A percentile compares a stretch with the other conserved stretches of the same genome.
Conservation (phyloP, 1,284 basidiomycete genomes). For the Malassezia brasiliensis region DNA sequence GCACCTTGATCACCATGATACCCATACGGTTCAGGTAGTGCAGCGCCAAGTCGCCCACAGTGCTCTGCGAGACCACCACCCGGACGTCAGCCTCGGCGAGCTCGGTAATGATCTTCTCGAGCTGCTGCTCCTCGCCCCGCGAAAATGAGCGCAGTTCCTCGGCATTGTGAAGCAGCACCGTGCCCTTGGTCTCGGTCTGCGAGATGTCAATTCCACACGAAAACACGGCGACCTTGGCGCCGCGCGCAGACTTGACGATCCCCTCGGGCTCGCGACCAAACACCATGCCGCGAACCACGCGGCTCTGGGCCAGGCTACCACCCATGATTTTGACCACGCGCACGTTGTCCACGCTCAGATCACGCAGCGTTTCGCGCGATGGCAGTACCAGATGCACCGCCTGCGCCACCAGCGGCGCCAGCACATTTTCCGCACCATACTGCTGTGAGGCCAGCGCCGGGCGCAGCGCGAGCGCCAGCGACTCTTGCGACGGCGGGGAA, state of each 20-base stretch:
- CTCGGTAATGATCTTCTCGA: slow-evolving; percentile 61
- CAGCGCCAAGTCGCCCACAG: slow-evolving; percentile 86
- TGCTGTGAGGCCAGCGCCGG: slow-evolving; percentile 94
- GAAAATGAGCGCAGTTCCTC: slow-evolving; percentile 88
- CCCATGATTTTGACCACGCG: slow-evolving; percentile 99
- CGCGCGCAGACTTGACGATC: slow-evolving; percentile 62
- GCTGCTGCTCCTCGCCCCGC: slow-evolving; percentile 70
- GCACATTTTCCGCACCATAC: slow-evolving; percentile 78
- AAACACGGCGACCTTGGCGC: slow-evolving; percentile 61
- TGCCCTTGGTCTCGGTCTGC: slow-evolving; percentile 98
- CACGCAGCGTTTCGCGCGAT: slow-evolving; percentile 18
- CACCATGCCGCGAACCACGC: slow-evolving; percentile 93
- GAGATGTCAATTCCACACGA: slow-evolving; percentile 83
- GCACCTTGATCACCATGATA: slow-evolving; percentile 90
- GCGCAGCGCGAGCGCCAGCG: slow-evolving; percentile 70
- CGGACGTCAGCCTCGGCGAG: slow-evolving; percentile 91
- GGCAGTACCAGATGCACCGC: slow-evolving; percentile 56
- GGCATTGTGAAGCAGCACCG: slow-evolving; percentile 88
- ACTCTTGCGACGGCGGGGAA: slow-evolving; percentile 65
- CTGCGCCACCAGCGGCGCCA: slow-evolving; percentile 79
- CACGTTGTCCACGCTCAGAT: slow-evolving; percentile 72
- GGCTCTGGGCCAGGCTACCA: slow-evolving; percentile 69
- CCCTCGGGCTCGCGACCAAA: slow-evolving; percentile 89
- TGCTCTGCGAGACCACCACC: slow-evolving; percentile 83
- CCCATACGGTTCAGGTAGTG: slow-evolving; percentile 91